Conservation (phyloP, 345 rosid genomes). For the Populus pruinosa region DNA sequence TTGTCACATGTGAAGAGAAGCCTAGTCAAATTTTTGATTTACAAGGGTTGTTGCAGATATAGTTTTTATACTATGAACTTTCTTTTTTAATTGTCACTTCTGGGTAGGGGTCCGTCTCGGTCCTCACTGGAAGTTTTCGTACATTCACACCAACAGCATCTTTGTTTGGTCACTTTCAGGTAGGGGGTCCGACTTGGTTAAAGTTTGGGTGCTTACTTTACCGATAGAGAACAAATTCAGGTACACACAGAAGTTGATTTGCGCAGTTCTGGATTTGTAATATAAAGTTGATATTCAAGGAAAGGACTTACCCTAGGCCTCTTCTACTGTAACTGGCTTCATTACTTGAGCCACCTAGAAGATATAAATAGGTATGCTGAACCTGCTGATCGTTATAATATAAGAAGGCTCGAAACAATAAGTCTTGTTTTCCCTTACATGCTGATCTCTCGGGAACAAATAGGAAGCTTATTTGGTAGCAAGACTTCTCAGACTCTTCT, state of each 20-base stretch:
- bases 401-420: too few relatives aligned
- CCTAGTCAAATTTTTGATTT: constrained; percentile 29
- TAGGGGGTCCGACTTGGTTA: constrained; percentile 4
- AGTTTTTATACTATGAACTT: not conserved
- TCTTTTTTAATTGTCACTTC: constrained; percentile 9
- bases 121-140: constrained; percentile 13
- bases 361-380: too few relatives aligned
- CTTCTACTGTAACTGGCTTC: too few relatives aligned
- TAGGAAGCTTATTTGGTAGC: too few relatives aligned
- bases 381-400: too few relatives aligned
- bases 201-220: not conserved
- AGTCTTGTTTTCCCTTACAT: too few relatives aligned
- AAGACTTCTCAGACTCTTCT: too few relatives aligned
- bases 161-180: constrained; percentile 20
- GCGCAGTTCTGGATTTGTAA: not conserved
- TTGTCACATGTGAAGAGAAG: constrained; percentile 10
- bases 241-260: constrained; percentile 4
- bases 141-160: constrained; percentile 9
- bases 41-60: not conserved
- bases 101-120: constrained; percentile 15
- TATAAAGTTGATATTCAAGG: not conserved
- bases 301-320: too few relatives aligned
- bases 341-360: too few relatives aligned
- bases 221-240: not conserved
- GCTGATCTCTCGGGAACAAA: too few relatives aligned